Conservation (phyloP, 1,139 yeast genomes). For the Kodamaea derodonti region DNA sequence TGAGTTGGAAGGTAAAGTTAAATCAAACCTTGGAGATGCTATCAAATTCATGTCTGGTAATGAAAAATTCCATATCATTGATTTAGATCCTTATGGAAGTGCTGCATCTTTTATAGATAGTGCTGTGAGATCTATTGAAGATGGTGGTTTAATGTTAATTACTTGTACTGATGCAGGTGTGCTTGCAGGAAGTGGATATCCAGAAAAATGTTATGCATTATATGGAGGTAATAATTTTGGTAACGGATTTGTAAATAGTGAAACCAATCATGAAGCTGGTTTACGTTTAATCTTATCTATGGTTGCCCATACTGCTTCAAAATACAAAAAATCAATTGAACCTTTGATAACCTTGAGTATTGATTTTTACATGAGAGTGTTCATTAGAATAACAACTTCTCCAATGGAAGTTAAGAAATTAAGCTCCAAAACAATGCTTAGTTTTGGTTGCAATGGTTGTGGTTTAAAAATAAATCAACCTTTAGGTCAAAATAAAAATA, state of each 20-base stretch:
- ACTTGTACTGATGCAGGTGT: constrained; percentile 97
- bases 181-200: constrained; percentile 91
- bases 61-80: constrained; percentile 71
- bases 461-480: constrained; percentile 68
- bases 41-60: constrained; percentile 65
- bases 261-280: constrained; percentile 91
- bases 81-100: constrained; percentile 95
- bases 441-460: constrained; percentile 87
- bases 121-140: constrained; percentile 75
- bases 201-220: constrained; percentile 91
- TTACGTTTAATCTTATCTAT: constrained; percentile 74
- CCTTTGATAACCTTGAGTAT: constrained; percentile 83
- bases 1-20: constrained; percentile 48
- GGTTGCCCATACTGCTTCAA: constrained; percentile 82
- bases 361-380: constrained; percentile 87
- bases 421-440: constrained; percentile 70
- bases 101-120: constrained; percentile 94
- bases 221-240: constrained; percentile 80
- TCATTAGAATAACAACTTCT: constrained; percentile 69
- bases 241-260: constrained; percentile 60
- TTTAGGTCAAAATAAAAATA: constrained; percentile 51
- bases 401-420: constrained; percentile 78
- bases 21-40: constrained; percentile 82
- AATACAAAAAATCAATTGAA: constrained; percentile 80
- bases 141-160: constrained; percentile 79